Evolutionary conservation across 306 rosid genomes (phyloP), one percentile per base, ranked within the genome.

Genomic region (Trifolium repens): DNA sequence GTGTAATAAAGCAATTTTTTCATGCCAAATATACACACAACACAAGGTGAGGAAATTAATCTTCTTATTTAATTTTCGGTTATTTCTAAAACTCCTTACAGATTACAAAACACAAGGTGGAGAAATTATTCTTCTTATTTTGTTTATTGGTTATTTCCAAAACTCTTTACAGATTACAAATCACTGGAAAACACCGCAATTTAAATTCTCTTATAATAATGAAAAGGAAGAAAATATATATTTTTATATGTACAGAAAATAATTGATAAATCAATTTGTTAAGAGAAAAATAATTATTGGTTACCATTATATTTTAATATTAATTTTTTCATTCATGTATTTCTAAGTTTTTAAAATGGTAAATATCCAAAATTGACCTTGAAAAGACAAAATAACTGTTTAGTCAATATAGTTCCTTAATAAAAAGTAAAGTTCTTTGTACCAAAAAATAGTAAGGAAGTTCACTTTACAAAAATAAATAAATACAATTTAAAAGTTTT

Each of bases 111-210:
- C 58, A 60, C 19, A 30, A 30, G 34, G 34, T 30, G 34, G 5
- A 4, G 34, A 30, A 30, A 30, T 30, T 30, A 30, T 3, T 30
- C 34, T 30, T 30, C 34, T 30, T 30, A 30, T 30, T 30, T 30
- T 3, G 3, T 30, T 30, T 30, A 3, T 30, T 3, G 34, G 5
- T 30, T 30, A 30, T 47, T n/a, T 43, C 26, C 17, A 61, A n/a
- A 46, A 11, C 15, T 44, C 39, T 10, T 30, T 32, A 17, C 58
- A 11, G 24, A 62, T 30, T 35, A 58, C 10, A 32, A 1, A 34
- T 34, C 58, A 61, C 22, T 62, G 16, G 14, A 58, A 66, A 80
- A 66, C 26, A 60, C 70, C 32, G 14, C 7, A 64, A 68, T 10
- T 37, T 15, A 4, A 3, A 46, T 44, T 24, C 13, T 37, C 47